Evolutionary conservation across 2,329 filamentous ascomycete species (phyloP), one percentile per base, ranked within the genome.

Genomic region (Fusarium tupiense): DNA sequence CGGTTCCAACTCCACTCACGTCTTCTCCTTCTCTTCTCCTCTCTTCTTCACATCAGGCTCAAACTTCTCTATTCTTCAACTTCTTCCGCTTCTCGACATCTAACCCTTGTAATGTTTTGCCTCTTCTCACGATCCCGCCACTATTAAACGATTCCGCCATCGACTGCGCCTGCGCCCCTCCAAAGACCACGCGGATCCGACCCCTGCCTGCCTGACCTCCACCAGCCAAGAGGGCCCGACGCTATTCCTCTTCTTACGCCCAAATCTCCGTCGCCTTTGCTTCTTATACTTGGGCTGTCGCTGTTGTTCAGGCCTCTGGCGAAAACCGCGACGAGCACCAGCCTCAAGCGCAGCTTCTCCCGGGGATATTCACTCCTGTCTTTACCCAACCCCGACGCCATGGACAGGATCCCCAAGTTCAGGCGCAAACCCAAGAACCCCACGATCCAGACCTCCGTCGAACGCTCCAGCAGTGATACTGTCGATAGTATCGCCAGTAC

Each of bases 381-480:
- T 62, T 49, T 50, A 47, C 50, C 62, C 35, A 47, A 61, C 43
- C 60, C 38, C 59, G 52, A 70, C 63, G 67, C 71, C 69, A 85
- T 85, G 84, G 84, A 85, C 73, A 84, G 82, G 74, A 80, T 85
- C 64, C 81, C 84, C 57, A 82, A 83, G 73, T 81, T 85, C 59
- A 83, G 84, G 61, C 84, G 84, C 68, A 85, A 85, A 77, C 83
- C 83, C 47, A 85, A 85, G 80, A 83, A 81, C 22, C 84, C 83
- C 24, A 82, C 84, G 69, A 83, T 85, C 73, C 82, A 84, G 64
- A 85, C 84, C 12, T 79, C 82, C 50, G 75, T 84, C 75, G 81
- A 82, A 59, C 79, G 82, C 66, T 78, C 77, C 63, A 80, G 73
- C 63, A 77, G 71, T 56, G 75, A 80, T 56, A 76, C 79, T 26